Evolutionary conservation across 179 eudicot species (phyloP), one percentile per base, ranked within the genome.

Genomic region (Amaranthus tricolor): DNA sequence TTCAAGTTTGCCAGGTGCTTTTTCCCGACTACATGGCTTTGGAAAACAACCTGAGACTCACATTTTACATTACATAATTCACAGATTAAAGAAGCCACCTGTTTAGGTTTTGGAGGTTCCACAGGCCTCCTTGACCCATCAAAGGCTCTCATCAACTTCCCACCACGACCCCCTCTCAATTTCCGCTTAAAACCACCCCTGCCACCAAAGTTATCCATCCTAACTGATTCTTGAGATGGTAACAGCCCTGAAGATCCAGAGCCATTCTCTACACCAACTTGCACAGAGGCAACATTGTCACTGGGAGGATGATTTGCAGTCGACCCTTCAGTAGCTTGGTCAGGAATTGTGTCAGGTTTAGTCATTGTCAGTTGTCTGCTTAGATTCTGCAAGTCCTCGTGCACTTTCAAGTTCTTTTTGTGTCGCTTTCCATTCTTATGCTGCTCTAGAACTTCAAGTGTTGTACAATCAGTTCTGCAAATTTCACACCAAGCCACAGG

Each of bases 381-480:
- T 43, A 72, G 72, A 78, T 52, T 84, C 71, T 84, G 84, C 73
- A 81, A 47, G 70, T 83, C 84, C 47, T 77, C 84, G 21, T 71
- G 74, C 20, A 71, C 67, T 72, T 87, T 88, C 84, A 84, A 71
- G 71, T 87, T 89, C 75, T 75, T 86, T 62, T 72, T 80, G 84
- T 88, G 93, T 73, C 81, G 87, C 82, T 86, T 91, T 51, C 94
- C 91, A 67, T 73, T 49, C 81, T 71, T 87, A 55, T 89, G 92
- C 62, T 82, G 73, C 68, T 84, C 86, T 17, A 92, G 91, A 70
- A 89, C 87, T 45, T 83, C 91, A 68, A 53, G 75, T 60, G 84
- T 84, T 76, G 78, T 87, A 67, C 96, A 92, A n/a, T 80, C 89
- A 75, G 85, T 76, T 74, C 79, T 82, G 74, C 97, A 92, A 59